phyloP scores from a whole-genome alignment of 345 rosid species.

The Camelina sativa region DNA sequence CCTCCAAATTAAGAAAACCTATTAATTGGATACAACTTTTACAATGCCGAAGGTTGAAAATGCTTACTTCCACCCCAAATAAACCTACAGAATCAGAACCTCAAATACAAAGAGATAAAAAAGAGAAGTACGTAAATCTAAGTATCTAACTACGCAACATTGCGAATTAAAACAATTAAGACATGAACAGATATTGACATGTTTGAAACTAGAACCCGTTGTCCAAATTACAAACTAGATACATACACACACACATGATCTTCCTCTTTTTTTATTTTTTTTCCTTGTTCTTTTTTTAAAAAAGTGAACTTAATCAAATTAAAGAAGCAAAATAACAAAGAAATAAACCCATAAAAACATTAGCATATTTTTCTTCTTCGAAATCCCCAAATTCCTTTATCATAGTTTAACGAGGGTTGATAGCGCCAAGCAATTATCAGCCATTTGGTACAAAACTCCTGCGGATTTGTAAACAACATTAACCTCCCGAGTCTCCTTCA shows the following conservation, averaged over 20 bases:
- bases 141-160: constrained; percentile 21
- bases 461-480: constrained; percentile 38
- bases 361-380: too few relatives aligned
- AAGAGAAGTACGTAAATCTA: not conserved
- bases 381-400: not conserved
- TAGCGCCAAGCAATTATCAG: constrained; percentile 47
- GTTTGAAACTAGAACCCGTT: constrained; percentile 31
- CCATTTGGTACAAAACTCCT: constrained; percentile 41
- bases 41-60: not conserved
- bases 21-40: not conserved
- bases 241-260: constrained; percentile 19
- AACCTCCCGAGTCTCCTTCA: not conserved
- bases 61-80: not conserved
- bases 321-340: constrained; percentile 13
- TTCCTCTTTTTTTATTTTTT: not conserved
- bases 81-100: constrained; percentile 3
- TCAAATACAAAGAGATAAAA: not conserved
- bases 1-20: not conserved
- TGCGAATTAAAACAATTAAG: not conserved
- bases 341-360: constrained; percentile 4
- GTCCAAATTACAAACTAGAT: constrained; percentile 17
- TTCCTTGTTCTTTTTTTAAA: not conserved
- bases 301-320: constrained; percentile 6
- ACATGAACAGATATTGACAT: constrained; percentile 24
- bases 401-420: constrained; percentile 43